phyloP scores from a whole-genome alignment of 1,284 basidiomycete species.

The Trichosporon faecale region DNA sequence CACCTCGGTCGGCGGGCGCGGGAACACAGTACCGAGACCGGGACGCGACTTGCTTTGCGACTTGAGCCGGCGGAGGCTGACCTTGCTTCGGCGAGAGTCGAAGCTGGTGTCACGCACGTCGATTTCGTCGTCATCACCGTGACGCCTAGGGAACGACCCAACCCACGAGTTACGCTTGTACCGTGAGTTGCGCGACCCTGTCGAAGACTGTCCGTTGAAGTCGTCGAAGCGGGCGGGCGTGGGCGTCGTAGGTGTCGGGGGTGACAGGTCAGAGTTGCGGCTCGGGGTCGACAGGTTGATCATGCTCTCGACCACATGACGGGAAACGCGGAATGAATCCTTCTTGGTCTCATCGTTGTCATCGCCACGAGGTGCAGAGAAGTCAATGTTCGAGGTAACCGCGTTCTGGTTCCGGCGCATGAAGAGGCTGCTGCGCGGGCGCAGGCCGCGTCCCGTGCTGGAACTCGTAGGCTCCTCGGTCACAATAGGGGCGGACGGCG shows the following conservation, averaged over 20 bases:
- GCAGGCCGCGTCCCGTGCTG: slow-evolving; percentile 14
- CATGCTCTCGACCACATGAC: slow-evolving; percentile 21
- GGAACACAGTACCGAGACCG: slow-evolving; percentile 25
- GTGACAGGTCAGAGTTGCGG: not conserved
- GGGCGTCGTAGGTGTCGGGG: not conserved
- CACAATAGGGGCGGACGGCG: not conserved
- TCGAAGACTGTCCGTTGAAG: not conserved
- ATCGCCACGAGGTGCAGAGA: not conserved
- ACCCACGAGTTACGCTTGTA: slow-evolving; percentile 21
- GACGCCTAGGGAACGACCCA: not conserved
- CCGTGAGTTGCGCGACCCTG: not conserved
- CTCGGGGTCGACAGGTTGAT: slow-evolving; percentile 17
- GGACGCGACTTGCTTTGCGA: slow-evolving; percentile 22
- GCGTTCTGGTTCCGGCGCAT: not conserved
- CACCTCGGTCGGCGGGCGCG: slow-evolving; percentile 24
- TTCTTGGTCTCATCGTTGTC: slow-evolving; percentile 12
- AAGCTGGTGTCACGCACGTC: not conserved
- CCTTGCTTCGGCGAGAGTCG: slow-evolving; percentile 18
- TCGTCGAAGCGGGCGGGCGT: not conserved
- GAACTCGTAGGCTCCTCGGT: not conserved
- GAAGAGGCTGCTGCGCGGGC: slow-evolving; percentile 16
- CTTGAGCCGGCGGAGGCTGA: slow-evolving; percentile 18
- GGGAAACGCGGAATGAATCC: slow-evolving; percentile 16
- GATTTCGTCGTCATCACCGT: slow-evolving; percentile 14
- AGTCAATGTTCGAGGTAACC: not conserved